Conservation (phyloP, 257 asterid species). For the Anisodus tanguticus region DNA sequence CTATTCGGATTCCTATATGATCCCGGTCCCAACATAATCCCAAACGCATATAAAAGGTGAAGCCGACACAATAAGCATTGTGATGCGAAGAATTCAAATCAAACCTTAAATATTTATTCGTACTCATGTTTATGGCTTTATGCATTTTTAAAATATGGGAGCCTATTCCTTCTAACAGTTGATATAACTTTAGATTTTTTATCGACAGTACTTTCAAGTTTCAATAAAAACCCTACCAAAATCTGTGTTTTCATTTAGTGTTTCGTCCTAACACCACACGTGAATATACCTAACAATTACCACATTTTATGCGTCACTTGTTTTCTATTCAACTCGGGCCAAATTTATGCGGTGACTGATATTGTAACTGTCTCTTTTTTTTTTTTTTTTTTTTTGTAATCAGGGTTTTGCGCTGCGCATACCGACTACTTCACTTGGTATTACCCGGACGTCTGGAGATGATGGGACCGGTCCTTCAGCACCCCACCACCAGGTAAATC, state of each 20-base stretch:
- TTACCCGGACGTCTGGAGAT: too few relatives aligned
- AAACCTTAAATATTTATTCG: neutral
- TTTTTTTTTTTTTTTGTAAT: too few relatives aligned
- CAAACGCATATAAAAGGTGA: too few relatives aligned
- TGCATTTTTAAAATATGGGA: neutral
- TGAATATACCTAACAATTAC: neutral
- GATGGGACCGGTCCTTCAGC: too few relatives aligned
- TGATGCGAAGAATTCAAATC: too few relatives aligned
- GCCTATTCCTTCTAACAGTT: neutral
- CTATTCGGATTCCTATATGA: too few relatives aligned
- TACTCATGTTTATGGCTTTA: neutral
- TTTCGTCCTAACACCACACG: neutral
- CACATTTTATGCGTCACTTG: too few relatives aligned
- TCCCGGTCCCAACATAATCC: too few relatives aligned
- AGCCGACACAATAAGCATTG: too few relatives aligned
- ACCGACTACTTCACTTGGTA: too few relatives aligned
- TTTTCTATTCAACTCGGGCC: neutral
- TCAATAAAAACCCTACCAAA: conserved; percentile 24
- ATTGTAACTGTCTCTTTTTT: neutral
- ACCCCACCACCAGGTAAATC: too few relatives aligned
- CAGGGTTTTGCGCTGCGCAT: too few relatives aligned
- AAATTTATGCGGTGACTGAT: neutral
- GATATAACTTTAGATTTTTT: neutral
- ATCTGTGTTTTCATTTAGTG: neutral
- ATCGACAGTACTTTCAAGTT: conserved; percentile 22